Percentiles rank a stretch among this genome's conserved stretches.
These are phyloP conservation scores for Ascochyta lentis DNA, from an alignment of 2,329 filamentous ascomycete genomes.

Conservation along the genomic window DNA sequence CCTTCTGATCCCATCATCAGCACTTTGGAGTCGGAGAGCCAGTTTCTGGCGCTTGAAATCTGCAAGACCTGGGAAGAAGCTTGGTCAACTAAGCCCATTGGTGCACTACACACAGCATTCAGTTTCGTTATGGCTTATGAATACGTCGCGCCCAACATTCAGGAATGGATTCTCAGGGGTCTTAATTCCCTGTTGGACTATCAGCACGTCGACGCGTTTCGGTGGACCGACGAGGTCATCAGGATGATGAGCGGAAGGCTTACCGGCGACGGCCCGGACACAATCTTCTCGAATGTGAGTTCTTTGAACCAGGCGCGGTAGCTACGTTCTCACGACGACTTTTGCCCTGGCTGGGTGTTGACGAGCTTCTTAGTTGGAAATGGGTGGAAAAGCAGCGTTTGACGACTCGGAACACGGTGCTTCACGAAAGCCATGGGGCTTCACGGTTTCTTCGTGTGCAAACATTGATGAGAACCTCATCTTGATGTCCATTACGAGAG, in stretches of 20 bases:
- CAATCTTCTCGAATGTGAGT: constrained; percentile 28
- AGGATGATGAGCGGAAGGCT: constrained; percentile 36
- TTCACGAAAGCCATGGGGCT: constrained; percentile 3
- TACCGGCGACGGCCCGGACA: constrained; percentile 34
- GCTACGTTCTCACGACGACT: constrained; percentile 13
- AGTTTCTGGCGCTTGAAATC: constrained; percentile 36
- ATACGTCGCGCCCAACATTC: constrained; percentile 32
- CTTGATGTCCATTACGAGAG: constrained; percentile 8
- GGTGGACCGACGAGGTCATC: constrained; percentile 39
- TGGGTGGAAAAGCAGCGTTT: neutral
- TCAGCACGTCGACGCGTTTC: constrained; percentile 35
- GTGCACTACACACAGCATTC: constrained; percentile 40
- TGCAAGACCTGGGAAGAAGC: constrained; percentile 47
- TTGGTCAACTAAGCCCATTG: constrained; percentile 42
- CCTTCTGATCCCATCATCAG: constrained; percentile 28
- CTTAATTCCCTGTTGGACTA: constrained; percentile 39
- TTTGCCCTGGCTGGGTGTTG: constrained; percentile 21
- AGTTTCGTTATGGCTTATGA: constrained; percentile 45
- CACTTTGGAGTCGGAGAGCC: constrained; percentile 36
- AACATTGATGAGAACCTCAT: neutral
- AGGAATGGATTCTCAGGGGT: constrained; percentile 36
- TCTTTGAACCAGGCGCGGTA: constrained; percentile 17
- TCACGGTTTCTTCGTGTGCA: neutral
- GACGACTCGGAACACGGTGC: neutral
- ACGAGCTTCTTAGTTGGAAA: constrained; percentile 11